Evolutionary conservation across 1,284 basidiomycete species (phyloP), one percentile per base, ranked within the genome.

Genomic region (Tilletia walkeri): DNA sequence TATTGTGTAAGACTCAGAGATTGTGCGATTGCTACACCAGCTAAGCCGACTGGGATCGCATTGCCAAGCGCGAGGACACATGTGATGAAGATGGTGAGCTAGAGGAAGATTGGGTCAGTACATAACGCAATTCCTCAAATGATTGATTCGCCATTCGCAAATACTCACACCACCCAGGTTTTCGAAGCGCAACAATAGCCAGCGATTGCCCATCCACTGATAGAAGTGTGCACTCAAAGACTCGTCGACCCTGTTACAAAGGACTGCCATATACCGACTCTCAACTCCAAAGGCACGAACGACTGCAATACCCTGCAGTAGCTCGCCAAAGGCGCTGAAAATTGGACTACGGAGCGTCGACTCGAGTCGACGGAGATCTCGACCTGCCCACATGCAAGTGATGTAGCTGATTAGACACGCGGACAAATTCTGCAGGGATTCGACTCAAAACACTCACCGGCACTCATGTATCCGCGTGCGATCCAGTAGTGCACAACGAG

Each of bases 211-310:
- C 65, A 66, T 66, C 65, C 65, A 66, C 65, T 34, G 47, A 16
- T 48, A 66, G 45, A 47, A 66, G 2, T 48, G 39, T 10, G 45
- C 41, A 7, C 16, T n/a, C 4, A 34, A 85, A 73, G 86, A 86
- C 69, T 82, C 84, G 75, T 88, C 86, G 30, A 87, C 71, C 30
- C 85, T 82, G 9, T 81, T 68, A 72, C 47, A 66, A 4, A 66
- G 65, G 4, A n/a, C 36, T 6, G 41, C 24, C 45, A 85, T 83
- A 80, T 87, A 87, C 9, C 86, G 81, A 4, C 20, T 14, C n/a
- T 66, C 65, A 4, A 87, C 87, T 65, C 86, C 86, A 69, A 86
- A 88, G 0, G 87, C 85, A 38, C 87, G 83, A 49, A 88, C 86
- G 0, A 86, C 86, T 0, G 84, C 82, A 71, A 87, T 85, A 24